These are phyloP conservation scores for Cercospora janseana DNA, from an alignment of 2,329 filamentous ascomycete genomes.

Conservation along the genomic window DNA sequence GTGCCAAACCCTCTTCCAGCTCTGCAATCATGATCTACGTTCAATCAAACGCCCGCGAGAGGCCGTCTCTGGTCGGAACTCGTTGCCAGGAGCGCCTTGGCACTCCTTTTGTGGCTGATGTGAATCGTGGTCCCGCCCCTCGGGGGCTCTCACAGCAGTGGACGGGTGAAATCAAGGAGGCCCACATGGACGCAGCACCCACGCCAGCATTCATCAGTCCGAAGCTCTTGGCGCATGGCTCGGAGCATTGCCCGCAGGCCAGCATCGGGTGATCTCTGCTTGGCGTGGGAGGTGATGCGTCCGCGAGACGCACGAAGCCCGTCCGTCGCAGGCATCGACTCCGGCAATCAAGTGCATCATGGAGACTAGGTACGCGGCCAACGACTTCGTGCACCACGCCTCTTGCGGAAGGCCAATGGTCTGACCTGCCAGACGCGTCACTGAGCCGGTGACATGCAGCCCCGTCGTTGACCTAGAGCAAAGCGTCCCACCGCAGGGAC, in stretches of 20 bases:
- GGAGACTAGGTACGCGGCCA: not conserved
- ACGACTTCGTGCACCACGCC: not conserved
- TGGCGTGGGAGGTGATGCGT: no score
- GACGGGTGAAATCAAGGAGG: no score
- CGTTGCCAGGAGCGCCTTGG: not conserved
- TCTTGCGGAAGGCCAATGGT: not conserved
- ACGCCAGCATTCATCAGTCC: not conserved
- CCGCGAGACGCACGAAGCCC: not conserved
- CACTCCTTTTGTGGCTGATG: not conserved
- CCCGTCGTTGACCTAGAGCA: no score
- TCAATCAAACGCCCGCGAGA: no score
- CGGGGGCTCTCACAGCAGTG: no score
- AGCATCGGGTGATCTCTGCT: not conserved
- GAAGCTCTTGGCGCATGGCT: no score
- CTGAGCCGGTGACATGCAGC: no score
- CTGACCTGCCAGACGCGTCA: no score
- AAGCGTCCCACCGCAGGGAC: no score
- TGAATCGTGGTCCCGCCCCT: not conserved
- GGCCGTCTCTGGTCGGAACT: no score
- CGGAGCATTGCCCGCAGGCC: not conserved
- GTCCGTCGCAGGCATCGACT: no score
- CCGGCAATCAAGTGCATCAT: no score
- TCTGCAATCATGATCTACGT: not conserved
- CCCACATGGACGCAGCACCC: not conserved
- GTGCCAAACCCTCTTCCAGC: not conserved